These are phyloP conservation scores for Xylariaceae sp. DNA, from an alignment of 2,329 filamentous ascomycete species.

Conservation along the genomic window DNA sequence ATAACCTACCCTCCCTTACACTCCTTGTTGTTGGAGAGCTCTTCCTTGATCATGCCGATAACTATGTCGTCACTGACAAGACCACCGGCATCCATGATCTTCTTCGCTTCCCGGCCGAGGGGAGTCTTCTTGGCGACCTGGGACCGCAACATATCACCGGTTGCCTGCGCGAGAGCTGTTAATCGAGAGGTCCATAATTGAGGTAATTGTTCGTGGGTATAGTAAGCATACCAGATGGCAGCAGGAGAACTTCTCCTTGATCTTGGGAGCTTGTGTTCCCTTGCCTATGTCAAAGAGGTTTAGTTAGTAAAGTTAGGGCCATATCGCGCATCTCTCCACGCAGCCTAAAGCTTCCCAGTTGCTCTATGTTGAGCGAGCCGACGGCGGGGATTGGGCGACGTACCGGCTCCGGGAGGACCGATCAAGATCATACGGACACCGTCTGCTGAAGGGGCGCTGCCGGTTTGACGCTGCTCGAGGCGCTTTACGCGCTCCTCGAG, in stretches of 20 bases:
- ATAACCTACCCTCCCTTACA: conserved; percentile 86
- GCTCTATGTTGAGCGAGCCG: neutral
- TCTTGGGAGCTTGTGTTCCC: conserved; percentile 95
- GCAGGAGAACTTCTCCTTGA: conserved; percentile 97
- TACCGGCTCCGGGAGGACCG: conserved; percentile 95
- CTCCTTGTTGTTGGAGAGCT: conserved; percentile 89
- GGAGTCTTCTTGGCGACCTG: conserved; percentile 97
- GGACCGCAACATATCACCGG: conserved; percentile 97
- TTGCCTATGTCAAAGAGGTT: conserved; percentile 63
- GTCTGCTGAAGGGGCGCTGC: conserved; percentile 51
- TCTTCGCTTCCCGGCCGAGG: conserved; percentile 94
- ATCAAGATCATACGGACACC: conserved; percentile 96
- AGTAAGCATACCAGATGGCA: conserved; percentile 79
- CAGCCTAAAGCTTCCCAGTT: neutral
- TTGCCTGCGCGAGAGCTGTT: conserved; percentile 60
- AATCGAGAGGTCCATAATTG: conserved; percentile 5
- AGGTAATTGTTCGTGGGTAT: conserved; percentile 14
- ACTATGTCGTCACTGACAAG: conserved; percentile 99
- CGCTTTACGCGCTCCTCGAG: conserved; percentile 84
- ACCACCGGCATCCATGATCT: conserved; percentile 99
- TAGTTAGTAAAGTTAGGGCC: conserved; percentile 19
- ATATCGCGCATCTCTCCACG: neutral
- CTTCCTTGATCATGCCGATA: conserved; percentile 99
- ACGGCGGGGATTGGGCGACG: conserved; percentile 34
- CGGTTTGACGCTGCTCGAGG: conserved; percentile 72